phyloP scores from a whole-genome alignment of 83 land plant genomes.

The Thuja plicata region DNA sequence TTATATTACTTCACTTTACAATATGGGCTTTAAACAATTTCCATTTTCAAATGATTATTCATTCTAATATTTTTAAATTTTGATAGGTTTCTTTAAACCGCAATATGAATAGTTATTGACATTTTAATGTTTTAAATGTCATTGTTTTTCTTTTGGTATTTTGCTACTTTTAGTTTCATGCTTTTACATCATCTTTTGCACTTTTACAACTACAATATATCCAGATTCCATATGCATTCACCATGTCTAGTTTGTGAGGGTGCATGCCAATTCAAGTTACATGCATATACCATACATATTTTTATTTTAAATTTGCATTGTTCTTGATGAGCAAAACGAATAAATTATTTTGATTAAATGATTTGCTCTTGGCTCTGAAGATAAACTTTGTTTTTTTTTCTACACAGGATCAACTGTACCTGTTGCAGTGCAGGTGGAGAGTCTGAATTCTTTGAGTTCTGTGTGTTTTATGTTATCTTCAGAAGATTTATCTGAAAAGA shows the following conservation, averaged over 20 bases:
- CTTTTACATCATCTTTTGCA: neutral
- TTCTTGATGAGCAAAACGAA: neutral
- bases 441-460: constrained; percentile 44
- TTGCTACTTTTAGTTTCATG: neutral
- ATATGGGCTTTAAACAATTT: neutral
- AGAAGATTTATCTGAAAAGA: constrained; percentile 13
- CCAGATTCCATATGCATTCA: neutral
- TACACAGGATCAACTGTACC: constrained; percentile 26
- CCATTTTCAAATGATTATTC: neutral
- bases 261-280: neutral
- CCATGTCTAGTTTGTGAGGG: neutral
- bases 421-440: constrained; percentile 46
- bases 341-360: neutral
- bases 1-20: neutral
- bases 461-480: constrained; percentile 30
- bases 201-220: neutral
- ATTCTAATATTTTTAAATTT: neutral
- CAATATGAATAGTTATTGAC: neutral
- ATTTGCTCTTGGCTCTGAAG: neutral
- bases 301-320: neutral
- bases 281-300: neutral
- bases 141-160: neutral
- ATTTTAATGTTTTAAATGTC: neutral
- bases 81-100: neutral
- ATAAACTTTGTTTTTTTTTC: neutral